Conservation (phyloP, 176 grass and related monocot species). For the Tuctoria greenei region DNA sequence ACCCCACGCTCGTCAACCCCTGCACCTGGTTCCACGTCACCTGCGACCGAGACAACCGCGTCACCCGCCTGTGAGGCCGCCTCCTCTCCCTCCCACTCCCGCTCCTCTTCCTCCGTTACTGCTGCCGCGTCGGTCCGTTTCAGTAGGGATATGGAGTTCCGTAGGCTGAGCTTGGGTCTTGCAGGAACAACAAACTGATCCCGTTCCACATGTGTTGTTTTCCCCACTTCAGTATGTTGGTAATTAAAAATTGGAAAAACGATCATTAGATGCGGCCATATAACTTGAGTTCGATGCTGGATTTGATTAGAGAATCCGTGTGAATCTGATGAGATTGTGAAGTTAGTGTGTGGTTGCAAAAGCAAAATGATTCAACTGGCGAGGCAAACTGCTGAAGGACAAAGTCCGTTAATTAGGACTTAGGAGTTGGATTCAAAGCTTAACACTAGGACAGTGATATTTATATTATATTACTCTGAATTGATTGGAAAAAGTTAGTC, state of each 20-base stretch:
- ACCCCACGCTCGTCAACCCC: conserved; percentile 89
- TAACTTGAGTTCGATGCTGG: background rate
- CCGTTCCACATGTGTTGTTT: background rate
- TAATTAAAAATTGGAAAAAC: background rate
- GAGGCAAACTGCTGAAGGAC: background rate
- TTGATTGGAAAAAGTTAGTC: background rate
- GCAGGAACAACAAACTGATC: background rate
- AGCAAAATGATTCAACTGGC: background rate
- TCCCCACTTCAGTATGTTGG: background rate
- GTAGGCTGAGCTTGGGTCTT: background rate
- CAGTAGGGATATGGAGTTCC: background rate
- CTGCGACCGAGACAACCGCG: conserved; percentile 71
- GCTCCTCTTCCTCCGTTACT: background rate
- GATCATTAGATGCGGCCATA: background rate
- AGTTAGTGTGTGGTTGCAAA: background rate
- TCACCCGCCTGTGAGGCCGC: conserved; percentile 70
- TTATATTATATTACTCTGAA: background rate
- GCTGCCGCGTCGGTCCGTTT: background rate
- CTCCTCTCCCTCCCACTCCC: background rate
- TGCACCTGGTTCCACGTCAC: conserved; percentile 99
- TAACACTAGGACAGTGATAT: background rate
- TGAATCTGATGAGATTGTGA: background rate
- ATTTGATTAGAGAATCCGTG: background rate
- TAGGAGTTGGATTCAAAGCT: background rate
- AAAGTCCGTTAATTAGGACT: background rate